These are phyloP conservation scores for Perilla frutescens DNA, from an alignment of 257 asterid species.

Conservation along the genomic window DNA sequence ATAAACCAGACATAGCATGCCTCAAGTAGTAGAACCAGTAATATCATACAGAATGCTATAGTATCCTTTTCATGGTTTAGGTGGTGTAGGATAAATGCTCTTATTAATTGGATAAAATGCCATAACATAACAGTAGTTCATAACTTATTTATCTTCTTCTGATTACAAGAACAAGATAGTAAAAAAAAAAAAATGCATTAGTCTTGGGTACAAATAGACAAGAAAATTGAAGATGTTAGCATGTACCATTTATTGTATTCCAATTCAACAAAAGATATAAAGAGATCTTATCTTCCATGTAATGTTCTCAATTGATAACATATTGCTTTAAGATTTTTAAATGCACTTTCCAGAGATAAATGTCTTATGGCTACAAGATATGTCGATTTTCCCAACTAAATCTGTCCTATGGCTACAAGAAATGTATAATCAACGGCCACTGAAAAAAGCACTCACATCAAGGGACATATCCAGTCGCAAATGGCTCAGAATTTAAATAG, in stretches of 20 bases:
- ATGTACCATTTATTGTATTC: background rate
- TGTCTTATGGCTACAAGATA: background rate
- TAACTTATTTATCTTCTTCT: conserved; percentile 10
- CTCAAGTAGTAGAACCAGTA: conserved; percentile 1
- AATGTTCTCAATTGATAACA: too few relatives aligned
- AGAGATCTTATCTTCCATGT: too few relatives aligned
- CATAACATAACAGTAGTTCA: background rate
- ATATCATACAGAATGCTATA: background rate
- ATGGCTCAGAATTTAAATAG: background rate
- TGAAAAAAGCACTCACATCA: background rate
- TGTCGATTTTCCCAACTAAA: background rate
- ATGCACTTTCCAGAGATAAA: background rate
- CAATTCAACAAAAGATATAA: background rate
- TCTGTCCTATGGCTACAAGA: background rate
- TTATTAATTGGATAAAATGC: background rate
- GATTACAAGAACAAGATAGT: background rate
- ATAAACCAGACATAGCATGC: background rate
- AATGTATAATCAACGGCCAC: background rate
- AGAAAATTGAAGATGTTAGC: conserved; percentile 9
- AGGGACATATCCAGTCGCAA: background rate
- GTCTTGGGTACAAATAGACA: conserved; percentile 14
- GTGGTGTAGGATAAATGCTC: background rate
- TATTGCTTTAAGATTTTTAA: too few relatives aligned
- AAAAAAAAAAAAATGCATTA: conserved; percentile 3
- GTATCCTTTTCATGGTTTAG: conserved; percentile 6